Percentiles rank a stretch among this genome's conserved stretches.
These are phyloP conservation scores for Cystobasidium sp. DNA, from an alignment of 1,284 basidiomycete species.

Conservation along the genomic window DNA sequence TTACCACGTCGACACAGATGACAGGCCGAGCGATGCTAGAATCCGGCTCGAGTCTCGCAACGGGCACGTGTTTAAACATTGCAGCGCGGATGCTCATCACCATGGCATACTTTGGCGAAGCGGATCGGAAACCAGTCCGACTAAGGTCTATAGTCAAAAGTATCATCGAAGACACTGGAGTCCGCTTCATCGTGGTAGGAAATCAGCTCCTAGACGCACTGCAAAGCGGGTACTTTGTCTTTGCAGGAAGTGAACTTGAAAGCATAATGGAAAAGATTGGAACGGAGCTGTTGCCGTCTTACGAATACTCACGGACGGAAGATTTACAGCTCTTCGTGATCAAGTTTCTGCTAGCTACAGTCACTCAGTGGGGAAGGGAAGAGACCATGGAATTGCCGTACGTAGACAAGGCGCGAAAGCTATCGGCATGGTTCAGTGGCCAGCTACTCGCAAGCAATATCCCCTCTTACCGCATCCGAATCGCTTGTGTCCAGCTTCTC, in stretches of 20 bases:
- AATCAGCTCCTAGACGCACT: constrained; percentile 66
- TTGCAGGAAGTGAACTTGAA: constrained; percentile 60
- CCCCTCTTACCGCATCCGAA: constrained; percentile 71
- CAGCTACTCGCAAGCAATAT: constrained; percentile 61
- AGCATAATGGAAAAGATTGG: constrained; percentile 64
- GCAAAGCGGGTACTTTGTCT: constrained; percentile 63
- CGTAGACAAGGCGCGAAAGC: constrained; percentile 60
- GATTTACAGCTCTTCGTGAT: constrained; percentile 65
- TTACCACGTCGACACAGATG: constrained; percentile 55
- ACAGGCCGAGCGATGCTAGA: constrained; percentile 51
- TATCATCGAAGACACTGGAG: constrained; percentile 63
- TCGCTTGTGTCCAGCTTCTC: constrained; percentile 69
- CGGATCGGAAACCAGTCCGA: constrained; percentile 27
- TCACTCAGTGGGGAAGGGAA: constrained; percentile 67
- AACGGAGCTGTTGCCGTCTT: constrained; percentile 64
- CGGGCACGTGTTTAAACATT: constrained; percentile 12
- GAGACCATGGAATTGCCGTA: constrained; percentile 59
- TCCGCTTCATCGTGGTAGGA: constrained; percentile 66
- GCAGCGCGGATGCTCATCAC: constrained; percentile 46
- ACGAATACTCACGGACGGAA: constrained; percentile 67
- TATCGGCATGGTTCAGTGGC: constrained; percentile 65
- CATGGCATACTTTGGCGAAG: constrained; percentile 43
- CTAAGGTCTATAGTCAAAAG: constrained; percentile 64
- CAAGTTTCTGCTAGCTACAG: constrained; percentile 69
- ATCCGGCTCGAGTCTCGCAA: constrained; percentile 6